Percentiles rank a stretch among this genome's conserved stretches.
Conservation (phyloP, 345 rosid genomes). For the Laguncularia racemosa region DNA sequence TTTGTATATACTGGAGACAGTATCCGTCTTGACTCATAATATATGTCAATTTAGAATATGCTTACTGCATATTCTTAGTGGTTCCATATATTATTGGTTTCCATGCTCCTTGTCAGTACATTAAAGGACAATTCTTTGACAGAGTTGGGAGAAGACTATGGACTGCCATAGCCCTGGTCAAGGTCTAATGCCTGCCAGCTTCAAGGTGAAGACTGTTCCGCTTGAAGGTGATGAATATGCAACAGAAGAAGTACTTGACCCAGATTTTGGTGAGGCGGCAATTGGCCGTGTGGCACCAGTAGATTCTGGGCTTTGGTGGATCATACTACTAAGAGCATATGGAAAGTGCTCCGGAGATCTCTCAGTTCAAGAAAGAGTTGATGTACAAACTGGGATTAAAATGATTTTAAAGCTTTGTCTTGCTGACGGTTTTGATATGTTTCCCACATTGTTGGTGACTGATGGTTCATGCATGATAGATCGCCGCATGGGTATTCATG, state of each 20-base stretch:
- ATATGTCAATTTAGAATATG: too few relatives aligned
- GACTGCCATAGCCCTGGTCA: slow-evolving; percentile 97
- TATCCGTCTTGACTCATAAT: too few relatives aligned
- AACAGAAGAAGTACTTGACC: slow-evolving; percentile 86
- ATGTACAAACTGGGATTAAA: slow-evolving; percentile 93
- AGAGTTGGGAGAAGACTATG: slow-evolving; percentile 99
- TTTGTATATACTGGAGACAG: too few relatives aligned
- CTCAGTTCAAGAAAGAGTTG: slow-evolving; percentile 82
- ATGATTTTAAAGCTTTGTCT: slow-evolving; percentile 87
- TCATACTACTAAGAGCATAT: slow-evolving; percentile 79
- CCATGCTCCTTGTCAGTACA: too few relatives aligned
- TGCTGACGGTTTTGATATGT: slow-evolving; percentile 98
- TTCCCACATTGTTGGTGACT: slow-evolving; percentile 85
- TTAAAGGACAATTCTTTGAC: slow-evolving; percentile 4
- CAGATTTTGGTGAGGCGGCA: slow-evolving; percentile 95
- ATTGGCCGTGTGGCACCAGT: slow-evolving; percentile 99
- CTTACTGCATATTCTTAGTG: too few relatives aligned
- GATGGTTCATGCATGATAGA: slow-evolving; percentile 99
- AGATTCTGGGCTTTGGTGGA: slow-evolving; percentile 97
- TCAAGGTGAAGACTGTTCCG: slow-evolving; percentile 82
- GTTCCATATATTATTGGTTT: too few relatives aligned
- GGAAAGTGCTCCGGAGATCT: slow-evolving; percentile 87
- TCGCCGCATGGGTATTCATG: slow-evolving; percentile 98
- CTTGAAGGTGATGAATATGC: slow-evolving; percentile 75
- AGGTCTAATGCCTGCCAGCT: slow-evolving; percentile 96